Conservation (phyloP, 2,329 filamentous ascomycete species). For the Lachnellula hyalina region DNA sequence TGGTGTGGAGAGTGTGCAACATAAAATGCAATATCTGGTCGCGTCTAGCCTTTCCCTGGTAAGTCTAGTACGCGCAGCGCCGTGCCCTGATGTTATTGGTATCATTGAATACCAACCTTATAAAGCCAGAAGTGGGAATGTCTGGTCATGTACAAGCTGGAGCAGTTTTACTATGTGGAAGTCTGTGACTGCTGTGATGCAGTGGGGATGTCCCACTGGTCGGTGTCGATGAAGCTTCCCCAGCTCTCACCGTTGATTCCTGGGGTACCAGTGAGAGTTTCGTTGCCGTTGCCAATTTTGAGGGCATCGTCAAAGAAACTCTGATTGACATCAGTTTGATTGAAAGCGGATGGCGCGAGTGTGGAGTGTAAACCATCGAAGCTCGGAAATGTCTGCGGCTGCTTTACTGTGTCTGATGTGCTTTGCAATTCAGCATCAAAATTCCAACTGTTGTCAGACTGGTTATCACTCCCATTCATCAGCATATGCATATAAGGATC, state of each 20-base stretch:
- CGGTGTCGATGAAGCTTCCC: constrained; percentile 14
- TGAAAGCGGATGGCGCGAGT: constrained; percentile 11
- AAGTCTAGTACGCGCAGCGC: too few species aligned
- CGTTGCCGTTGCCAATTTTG: neutral
- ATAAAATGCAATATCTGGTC: too few species aligned
- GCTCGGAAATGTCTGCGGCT: constrained; percentile 9
- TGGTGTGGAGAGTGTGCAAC: too few species aligned
- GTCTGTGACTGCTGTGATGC: constrained; percentile 6
- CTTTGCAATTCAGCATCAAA: constrained; percentile 9
- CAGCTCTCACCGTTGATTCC: constrained; percentile 8
- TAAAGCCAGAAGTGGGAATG: neutral
- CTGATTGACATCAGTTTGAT: neutral
- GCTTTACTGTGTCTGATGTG: constrained; percentile 9
- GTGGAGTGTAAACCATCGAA: constrained; percentile 19
- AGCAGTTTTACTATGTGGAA: neutral
- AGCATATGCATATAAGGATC: constrained; percentile 41
- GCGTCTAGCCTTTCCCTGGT: too few species aligned
- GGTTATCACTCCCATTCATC: constrained; percentile 34
- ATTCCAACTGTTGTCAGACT: constrained; percentile 22
- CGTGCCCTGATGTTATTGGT: too few species aligned
- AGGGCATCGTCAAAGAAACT: constrained; percentile 15
- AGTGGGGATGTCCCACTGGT: constrained; percentile 6
- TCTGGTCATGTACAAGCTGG: neutral
- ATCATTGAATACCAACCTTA: too few species aligned
- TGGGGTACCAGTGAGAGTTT: constrained; percentile 9